Evolutionary conservation across 805 yeast species (phyloP).

Genomic region (Metschnikowia aberdeeniae): DNA sequence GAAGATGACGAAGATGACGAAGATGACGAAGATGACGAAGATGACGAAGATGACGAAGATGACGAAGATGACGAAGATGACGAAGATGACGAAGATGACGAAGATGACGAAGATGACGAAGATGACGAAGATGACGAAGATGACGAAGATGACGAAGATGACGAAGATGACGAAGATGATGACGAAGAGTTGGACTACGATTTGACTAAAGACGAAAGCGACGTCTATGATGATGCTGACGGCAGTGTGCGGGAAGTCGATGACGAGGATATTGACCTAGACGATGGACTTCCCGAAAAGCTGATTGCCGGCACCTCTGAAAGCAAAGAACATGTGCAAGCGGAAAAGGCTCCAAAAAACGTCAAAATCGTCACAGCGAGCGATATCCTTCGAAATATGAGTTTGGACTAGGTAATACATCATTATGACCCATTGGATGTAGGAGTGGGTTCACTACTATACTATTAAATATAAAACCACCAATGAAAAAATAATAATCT

Average conservation of each 20-base stretch:
- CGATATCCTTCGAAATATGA: slow-evolving; percentile 12
- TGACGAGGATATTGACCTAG: slow-evolving; percentile 7
- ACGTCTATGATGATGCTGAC: slow-evolving; percentile 6
- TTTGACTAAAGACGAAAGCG: slow-evolving; percentile 3
- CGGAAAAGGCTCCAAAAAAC: slow-evolving; percentile 5
- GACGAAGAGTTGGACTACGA: slow-evolving; percentile 7
- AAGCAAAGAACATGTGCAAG: neutral
- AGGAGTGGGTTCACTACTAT: neutral
- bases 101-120: slow-evolving; percentile 11
- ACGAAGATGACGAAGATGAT: slow-evolving; percentile 9
- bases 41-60: slow-evolving; percentile 11
- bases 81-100: slow-evolving; percentile 9
- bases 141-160: slow-evolving; percentile 7
- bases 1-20: slow-evolving; percentile 6
- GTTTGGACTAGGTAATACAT: neutral
- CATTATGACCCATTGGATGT: neutral
- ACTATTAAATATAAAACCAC: neutral
- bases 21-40: slow-evolving; percentile 11
- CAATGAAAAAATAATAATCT: neutral
- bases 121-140: slow-evolving; percentile 11
- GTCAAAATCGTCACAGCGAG: slow-evolving; percentile 12
- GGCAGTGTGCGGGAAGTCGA: slow-evolving; percentile 4
- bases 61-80: slow-evolving; percentile 9
- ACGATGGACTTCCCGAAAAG: slow-evolving; percentile 7
- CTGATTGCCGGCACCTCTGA: slow-evolving; percentile 2